Percentiles rank a stretch among this genome's conserved stretches.
Conservation (phyloP, 23 red algal genomes). For the Gracilaria domingensis region DNA sequence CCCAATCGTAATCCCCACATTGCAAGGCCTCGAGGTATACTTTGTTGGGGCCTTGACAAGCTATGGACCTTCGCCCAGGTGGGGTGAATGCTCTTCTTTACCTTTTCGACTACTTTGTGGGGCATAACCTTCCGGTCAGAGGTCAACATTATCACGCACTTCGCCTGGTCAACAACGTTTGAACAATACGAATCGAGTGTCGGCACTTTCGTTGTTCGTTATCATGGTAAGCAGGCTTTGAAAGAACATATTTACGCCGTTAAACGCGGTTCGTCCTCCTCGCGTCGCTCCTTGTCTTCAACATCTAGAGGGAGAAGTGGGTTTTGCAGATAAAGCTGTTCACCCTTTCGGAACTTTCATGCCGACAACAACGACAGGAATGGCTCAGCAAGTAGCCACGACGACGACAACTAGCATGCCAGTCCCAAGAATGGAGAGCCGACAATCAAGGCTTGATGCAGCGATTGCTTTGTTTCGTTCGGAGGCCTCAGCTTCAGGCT, state of each 20-base stretch:
- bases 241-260: conserved; percentile 47
- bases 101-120: neutral
- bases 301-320: too few relatives aligned
- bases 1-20: conserved; percentile 22
- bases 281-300: neutral
- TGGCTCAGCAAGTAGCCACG: conserved; percentile 41
- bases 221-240: conserved; percentile 46
- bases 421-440: conserved; percentile 49
- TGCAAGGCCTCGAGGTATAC: conserved; percentile 22
- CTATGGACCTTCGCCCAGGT: neutral
- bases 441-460: conserved; percentile 67
- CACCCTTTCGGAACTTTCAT: conserved; percentile 16
- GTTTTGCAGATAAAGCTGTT: conserved; percentile 14
- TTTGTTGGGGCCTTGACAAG: conserved; percentile 39
- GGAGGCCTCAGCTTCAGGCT: conserved; percentile 72
- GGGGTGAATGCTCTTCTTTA: neutral
- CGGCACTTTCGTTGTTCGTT: conserved; percentile 34
- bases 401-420: conserved; percentile 29
- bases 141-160: conserved; percentile 32
- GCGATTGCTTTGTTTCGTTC: conserved; percentile 73
- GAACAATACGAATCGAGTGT: conserved; percentile 51
- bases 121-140: conserved; percentile 44
- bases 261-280: conserved; percentile 40
- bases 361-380: conserved; percentile 13
- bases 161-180: conserved; percentile 45